Percentiles rank a stretch among this genome's conserved stretches.
These are phyloP conservation scores for Aspergillus spinulosporus DNA, from an alignment of 2,329 filamentous ascomycete species.

Conservation along the genomic window DNA sequence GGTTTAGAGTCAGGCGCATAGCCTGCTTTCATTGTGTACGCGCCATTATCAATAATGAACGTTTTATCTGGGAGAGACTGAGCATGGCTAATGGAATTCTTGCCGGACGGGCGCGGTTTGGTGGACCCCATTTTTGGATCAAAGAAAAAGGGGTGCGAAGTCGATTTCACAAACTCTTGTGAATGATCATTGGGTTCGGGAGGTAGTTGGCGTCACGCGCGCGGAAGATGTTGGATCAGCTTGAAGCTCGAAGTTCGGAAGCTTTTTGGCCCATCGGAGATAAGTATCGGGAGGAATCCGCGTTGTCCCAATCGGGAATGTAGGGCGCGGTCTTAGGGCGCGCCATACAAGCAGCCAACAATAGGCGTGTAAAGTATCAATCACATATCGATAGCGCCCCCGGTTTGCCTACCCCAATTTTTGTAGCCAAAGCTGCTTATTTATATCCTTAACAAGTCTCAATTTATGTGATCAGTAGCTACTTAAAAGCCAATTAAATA, in stretches of 20 bases:
- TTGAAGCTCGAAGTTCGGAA: slow-evolving; percentile 14
- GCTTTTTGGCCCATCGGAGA: slow-evolving; percentile 14
- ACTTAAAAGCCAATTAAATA: too few relatives aligned
- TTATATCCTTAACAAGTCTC: too few relatives aligned
- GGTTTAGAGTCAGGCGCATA: slow-evolving; percentile 54
- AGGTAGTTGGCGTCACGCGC: not conserved
- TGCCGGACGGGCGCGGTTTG: slow-evolving; percentile 44
- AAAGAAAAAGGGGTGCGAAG: not conserved
- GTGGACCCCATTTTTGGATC: slow-evolving; percentile 31
- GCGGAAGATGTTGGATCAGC: slow-evolving; percentile 6
- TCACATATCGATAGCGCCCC: too few relatives aligned
- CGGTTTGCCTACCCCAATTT: too few relatives aligned
- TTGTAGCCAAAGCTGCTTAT: not conserved
- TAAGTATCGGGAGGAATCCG: slow-evolving; percentile 11
- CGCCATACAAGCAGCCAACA: not conserved
- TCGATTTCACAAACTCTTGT: not conserved
- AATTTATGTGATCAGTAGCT: too few relatives aligned
- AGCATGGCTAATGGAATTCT: slow-evolving; percentile 53
- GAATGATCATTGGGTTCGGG: not conserved
- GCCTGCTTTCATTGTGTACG: slow-evolving; percentile 86
- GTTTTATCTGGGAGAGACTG: slow-evolving; percentile 63
- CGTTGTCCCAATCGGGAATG: slow-evolving; percentile 21
- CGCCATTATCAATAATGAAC: slow-evolving; percentile 91
- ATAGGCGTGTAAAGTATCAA: not conserved
- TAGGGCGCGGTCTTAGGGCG: slow-evolving; percentile 28